Base-by-base conservation (phyloP, 2,329 filamentous ascomycete genomes). In the Ascocoryne sarcoides region DNA sequence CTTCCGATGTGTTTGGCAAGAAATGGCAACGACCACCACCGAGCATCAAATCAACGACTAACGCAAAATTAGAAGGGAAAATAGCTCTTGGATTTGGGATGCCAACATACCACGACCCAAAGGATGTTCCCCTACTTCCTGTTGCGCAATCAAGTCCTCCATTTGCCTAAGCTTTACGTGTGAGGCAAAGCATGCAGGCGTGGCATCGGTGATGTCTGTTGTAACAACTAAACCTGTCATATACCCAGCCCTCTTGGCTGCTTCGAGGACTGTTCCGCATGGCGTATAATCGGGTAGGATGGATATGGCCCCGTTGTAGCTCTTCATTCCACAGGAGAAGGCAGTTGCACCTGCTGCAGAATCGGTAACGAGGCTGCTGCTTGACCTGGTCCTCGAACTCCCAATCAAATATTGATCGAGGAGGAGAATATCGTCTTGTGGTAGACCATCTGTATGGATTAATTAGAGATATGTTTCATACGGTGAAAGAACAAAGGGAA, bases 301-400 rank as follows among this genome's bases (percentile, higher is more conserved):
- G 8, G 87, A 84, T 52, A 98, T 96, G 51, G 92, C 92, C 35
- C 88, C 88, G 58, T 98, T 98, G 68, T 98, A 98, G 61, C 82
- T 94, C 75, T 98, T 98, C 58, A 72, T 66, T 15, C 79, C 90
- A 57, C 92, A 98, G 2, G 86, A 88, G 62, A 98, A 98, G 1
- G 92, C 92, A 0, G 92, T 98, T 3, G 92, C 92, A 28, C 92
- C 92, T n/a, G 92, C 92, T 4, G 92, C 92, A 44, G 85, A 94
- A 63, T 98, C 92, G 1, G 92, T 98, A 38, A 98, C 83, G 45
- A 96, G 68, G 42, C 82, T 90, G 56, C 75, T 87, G 51, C 77
- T 81, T 38, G 86, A 94, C 42, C 88, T 73, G 15, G 92, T 98
- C 45, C 92, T 75, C 49, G 84, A 93, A 43, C 84, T 83, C 39